phyloP scores from a whole-genome alignment of 257 asterid genomes.

The Phtheirospermum japonicum region DNA sequence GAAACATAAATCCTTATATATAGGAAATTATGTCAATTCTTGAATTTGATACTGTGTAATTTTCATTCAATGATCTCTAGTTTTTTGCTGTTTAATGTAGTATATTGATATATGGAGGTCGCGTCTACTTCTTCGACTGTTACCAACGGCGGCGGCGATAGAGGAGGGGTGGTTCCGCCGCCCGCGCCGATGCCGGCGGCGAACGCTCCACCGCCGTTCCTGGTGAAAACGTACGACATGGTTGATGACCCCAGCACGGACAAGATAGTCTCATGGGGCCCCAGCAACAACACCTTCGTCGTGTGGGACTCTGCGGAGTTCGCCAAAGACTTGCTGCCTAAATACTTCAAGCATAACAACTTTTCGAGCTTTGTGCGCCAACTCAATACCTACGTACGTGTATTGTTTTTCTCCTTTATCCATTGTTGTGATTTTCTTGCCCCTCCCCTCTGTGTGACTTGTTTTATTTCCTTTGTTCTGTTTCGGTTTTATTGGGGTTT shows the following conservation, averaged over 20 bases:
- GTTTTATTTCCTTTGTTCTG: not conserved
- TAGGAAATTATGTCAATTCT: not conserved
- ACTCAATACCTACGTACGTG: conserved; percentile 48
- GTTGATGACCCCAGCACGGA: conserved; percentile 74
- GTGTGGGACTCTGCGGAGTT: conserved; percentile 85
- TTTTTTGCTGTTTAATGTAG: conserved; percentile 27
- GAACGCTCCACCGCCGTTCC: conserved; percentile 72
- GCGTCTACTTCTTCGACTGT: conserved; percentile 31
- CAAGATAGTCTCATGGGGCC: conserved; percentile 70
- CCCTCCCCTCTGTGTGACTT: not conserved
- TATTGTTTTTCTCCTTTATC: not conserved
- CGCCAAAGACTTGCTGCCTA: conserved; percentile 60
- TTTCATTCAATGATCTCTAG: conserved; percentile 9
- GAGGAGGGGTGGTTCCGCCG: conserved; percentile 32
- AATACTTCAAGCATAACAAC: conserved; percentile 77
- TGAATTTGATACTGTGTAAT: not conserved
- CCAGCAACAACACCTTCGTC: conserved; percentile 62
- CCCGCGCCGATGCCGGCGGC: conserved; percentile 53
- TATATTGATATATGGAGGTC: conserved; percentile 34
- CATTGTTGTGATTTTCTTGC: not conserved
- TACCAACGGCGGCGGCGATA: conserved; percentile 32
- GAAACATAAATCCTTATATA: conserved; percentile 16
- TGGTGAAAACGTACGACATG: conserved; percentile 82
- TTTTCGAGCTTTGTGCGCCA: conserved; percentile 84
- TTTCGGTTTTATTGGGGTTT: not conserved